Evolutionary conservation across 495 filamentous ascomycete species (phyloP), one percentile per base, ranked within the genome.

Genomic region (Aspergillus sclerotioniger): DNA sequence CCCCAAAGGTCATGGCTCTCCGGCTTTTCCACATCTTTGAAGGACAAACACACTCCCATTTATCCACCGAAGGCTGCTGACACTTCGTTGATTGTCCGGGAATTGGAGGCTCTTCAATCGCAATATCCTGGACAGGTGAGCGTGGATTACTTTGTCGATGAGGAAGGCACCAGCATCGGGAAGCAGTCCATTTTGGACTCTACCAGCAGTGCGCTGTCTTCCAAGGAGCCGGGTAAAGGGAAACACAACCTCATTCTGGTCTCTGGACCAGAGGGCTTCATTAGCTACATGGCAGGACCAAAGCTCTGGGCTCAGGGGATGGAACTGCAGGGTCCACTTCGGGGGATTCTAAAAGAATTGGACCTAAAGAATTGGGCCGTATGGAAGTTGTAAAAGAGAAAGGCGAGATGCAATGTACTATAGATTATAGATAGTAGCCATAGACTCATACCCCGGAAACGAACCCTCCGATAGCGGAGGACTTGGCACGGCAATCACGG

Each of bases 231-330:
- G 20, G 16, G 37, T 9, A 69, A 74, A 6, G 16, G 37, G 9
- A 69, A 74, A 6, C 80, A 71, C 58, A 89, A 84, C 56, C 61
- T 95, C 44, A 75, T 97, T 28, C 73, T 96, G 49, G 77, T 98
- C 5, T 92, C 90, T 2, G 94, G 94, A 0, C 92, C 94, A 0
- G 90, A 94, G 43, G 92, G 94, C 15, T 98, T 98, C 73, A 81
- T 97, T 47, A 80, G 77, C 25, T 81, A 86, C 61, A 88, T 88
- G 73, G 89, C 89, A 7, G 93, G 93, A 6, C 79, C 83, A 5
- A 96, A 95, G 71, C 67, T 78, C 3, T 92, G 87, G 85, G 80
- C 79, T 4, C 77, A 78, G 49, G 91, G 91, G 6, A 74, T 75
- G 61, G 89, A 96, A 73, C 72, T 80, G 16, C 89, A 93, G 63